phyloP scores from a whole-genome alignment of 129 eudicot genomes.

The Flaveria sonorensis region DNA sequence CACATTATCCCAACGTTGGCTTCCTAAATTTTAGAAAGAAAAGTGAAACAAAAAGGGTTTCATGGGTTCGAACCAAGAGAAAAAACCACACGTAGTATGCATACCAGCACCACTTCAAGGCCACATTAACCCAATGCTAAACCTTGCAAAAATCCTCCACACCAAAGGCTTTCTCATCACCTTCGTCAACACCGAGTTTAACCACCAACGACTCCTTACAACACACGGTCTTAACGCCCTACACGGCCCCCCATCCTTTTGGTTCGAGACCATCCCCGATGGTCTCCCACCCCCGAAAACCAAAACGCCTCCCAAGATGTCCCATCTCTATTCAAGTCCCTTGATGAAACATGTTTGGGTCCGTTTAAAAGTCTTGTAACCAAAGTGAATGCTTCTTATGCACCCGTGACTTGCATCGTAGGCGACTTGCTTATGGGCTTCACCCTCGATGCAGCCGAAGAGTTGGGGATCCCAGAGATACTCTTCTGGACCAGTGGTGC shows the following conservation, averaged over 20 bases:
- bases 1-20: background rate
- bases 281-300: conserved; percentile 43
- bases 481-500: conserved; percentile 64
- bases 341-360: conserved; percentile 31
- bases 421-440: conserved; percentile 61
- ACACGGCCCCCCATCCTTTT: conserved; percentile 18
- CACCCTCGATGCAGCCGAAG: conserved; percentile 47
- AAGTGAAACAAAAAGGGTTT: background rate
- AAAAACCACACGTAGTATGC: conserved; percentile 34
- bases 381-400: conserved; percentile 30
- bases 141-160: conserved; percentile 35
- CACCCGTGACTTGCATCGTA: conserved; percentile 50
- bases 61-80: conserved; percentile 14
- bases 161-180: conserved; percentile 36
- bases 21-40: too few relatives aligned
- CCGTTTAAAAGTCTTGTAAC: conserved; percentile 42
- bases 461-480: conserved; percentile 50
- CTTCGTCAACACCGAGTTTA: conserved; percentile 33
- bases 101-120: conserved; percentile 17
- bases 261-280: conserved; percentile 41
- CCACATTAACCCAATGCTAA: background rate
- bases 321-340: conserved; percentile 36
- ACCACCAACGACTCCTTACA: conserved; percentile 28
- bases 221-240: conserved; percentile 14
- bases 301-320: conserved; percentile 46